Evolutionary conservation across 257 asterid genomes (phyloP).

Genomic region (Solanum appendiculatum): DNA sequence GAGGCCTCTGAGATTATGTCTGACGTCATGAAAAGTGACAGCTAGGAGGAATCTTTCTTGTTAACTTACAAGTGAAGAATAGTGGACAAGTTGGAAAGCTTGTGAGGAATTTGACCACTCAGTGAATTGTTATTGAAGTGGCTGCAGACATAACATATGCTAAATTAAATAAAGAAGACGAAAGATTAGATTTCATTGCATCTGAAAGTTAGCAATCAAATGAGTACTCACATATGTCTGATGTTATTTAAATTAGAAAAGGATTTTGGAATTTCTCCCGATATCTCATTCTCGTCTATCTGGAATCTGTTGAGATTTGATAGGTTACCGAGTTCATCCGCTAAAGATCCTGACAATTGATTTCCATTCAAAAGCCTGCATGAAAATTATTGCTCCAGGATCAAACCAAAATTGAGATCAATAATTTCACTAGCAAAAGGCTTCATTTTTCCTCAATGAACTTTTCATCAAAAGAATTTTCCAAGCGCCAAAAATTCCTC

Average conservation of each 20-base stretch:
- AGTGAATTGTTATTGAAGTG: conserved; percentile 45
- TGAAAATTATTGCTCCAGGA: background rate
- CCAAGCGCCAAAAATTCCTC: background rate
- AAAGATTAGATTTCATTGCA: background rate
- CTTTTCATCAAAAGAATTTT: background rate
- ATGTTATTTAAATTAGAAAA: conserved; percentile 21
- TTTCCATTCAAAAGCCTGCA: conserved; percentile 43
- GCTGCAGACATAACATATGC: conserved; percentile 15
- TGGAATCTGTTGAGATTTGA: conserved; percentile 31
- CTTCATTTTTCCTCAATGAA: background rate
- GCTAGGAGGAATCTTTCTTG: background rate
- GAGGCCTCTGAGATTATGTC: background rate
- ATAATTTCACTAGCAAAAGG: background rate
- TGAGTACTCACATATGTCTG: conserved; percentile 25
- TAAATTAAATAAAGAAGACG: background rate
- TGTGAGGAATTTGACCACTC: conserved; percentile 34
- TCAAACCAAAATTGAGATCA: background rate
- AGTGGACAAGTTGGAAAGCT: conserved; percentile 23
- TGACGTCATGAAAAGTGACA: background rate
- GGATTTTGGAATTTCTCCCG: conserved; percentile 33
- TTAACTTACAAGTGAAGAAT: conserved; percentile 36
- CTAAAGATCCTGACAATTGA: conserved; percentile 30
- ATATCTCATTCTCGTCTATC: conserved; percentile 31
- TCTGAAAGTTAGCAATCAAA: background rate
- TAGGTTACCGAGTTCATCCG: conserved; percentile 33